These are phyloP conservation scores for cucumber (Cucumis sativus) DNA, from an alignment of 306 rosid genomes.

Conservation along the genomic window DNA sequence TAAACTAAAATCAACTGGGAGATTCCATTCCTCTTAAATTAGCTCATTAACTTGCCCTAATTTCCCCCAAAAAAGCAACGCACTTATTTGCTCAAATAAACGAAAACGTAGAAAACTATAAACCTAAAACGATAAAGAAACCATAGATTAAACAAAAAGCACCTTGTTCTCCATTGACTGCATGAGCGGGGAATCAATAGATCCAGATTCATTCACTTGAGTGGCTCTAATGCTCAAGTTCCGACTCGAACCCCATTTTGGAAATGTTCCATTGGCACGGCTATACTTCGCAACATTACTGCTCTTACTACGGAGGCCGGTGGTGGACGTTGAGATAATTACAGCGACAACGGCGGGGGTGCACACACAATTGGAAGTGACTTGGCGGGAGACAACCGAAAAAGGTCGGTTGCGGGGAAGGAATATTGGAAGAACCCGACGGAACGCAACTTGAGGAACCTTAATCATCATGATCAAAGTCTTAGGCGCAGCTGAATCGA, in stretches of 20 bases:
- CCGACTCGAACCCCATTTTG: slow-evolving; percentile 15
- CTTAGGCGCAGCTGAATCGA: background rate
- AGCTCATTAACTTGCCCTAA: background rate
- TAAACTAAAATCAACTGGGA: background rate
- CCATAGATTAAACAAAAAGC: background rate
- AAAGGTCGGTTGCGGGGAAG: background rate
- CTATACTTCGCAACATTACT: background rate
- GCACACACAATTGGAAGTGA: background rate
- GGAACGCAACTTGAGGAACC: slow-evolving; percentile 1
- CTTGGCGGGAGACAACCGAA: background rate
- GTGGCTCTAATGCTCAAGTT: slow-evolving; percentile 37
- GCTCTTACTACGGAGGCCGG: background rate
- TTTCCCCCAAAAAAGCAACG: background rate
- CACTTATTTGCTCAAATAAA: background rate
- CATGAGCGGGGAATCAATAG: slow-evolving; percentile 55
- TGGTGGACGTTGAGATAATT: background rate
- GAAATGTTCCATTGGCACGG: background rate
- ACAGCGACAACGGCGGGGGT: background rate
- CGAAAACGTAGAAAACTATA: background rate
- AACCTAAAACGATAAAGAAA: background rate
- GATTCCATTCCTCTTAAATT: background rate
- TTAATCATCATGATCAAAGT: background rate
- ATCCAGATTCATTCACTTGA: slow-evolving; percentile 46
- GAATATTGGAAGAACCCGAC: slow-evolving; percentile 3
- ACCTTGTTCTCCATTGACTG: slow-evolving; percentile 71